Base-by-base conservation (phyloP, 2,329 filamentous ascomycete species). In the Rutstroemia sp. region DNA sequence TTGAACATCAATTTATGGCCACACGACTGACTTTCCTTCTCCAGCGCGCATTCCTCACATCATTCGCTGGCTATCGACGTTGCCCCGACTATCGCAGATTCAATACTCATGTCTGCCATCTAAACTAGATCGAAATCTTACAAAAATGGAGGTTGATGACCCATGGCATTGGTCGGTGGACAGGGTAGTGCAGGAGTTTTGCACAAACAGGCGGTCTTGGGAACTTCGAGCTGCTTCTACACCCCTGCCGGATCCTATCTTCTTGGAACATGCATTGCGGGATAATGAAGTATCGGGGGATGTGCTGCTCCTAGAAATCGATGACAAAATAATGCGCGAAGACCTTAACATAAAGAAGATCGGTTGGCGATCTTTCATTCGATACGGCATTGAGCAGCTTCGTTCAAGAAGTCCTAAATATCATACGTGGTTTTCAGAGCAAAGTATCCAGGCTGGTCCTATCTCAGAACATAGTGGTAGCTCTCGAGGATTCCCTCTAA, bases 101-200 rank as follows among this genome's bases (percentile, higher is more conserved):
- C 17, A 4, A n/a, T n/a, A 16, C 21, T 16, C 51, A 38, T 53
- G 41, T n/a, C 3, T 30, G 23, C 14, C 12, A 17, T 4, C 30
- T 3, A 42, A 42, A 16, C 21, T 9, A 7, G n/a, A 49, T 39
- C 34, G 12, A 6, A 8, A n/a, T 49, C 47, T 49, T 42, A 38
- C 45, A 1, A 54, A 23, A 30, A 54, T 54, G 51, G 70, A 70
- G 48, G 68, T 70, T 16, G 67, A 72, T 56, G 89, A 95, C 71
- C 89, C 90, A n/a, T 87, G 84, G 69, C 66, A 78, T 54, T 95
- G 90, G 90, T 78, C 79, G 38, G 76, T 84, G 34, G 82, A 87
- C 39, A 77, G 83, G 38, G 81, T 95, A 10, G 78, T 87, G 9
- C 68, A 75, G 16, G 83, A 86, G 65, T 75, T 95, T 3, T 89